phyloP scores from a whole-genome alignment of 352 stramenopile species.

The Globisporangium spinosum region DNA sequence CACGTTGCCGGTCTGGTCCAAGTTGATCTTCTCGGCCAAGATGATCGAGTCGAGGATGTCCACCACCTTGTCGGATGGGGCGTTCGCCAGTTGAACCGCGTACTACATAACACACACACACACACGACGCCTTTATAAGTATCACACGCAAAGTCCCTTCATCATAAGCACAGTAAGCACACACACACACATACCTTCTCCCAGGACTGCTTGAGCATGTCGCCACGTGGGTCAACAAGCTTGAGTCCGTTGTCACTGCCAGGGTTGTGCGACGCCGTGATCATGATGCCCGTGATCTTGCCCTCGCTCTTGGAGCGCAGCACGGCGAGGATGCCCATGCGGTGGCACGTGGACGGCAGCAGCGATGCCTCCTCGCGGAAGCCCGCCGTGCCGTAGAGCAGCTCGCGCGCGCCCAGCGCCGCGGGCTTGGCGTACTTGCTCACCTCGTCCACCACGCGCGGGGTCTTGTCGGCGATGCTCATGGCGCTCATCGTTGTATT shows the following conservation, averaged over 20 bases:
- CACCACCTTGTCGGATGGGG: constrained; percentile 74
- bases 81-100: constrained; percentile 80
- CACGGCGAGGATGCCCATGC: constrained; percentile 89
- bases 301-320: constrained; percentile 73
- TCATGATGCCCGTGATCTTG: constrained; percentile 91
- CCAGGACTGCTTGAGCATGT: constrained; percentile 91
- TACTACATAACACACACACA: constrained; percentile 35
- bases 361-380: constrained; percentile 92
- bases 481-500: constrained; percentile 29
- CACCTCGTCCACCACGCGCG: constrained; percentile 74
- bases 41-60: constrained; percentile 77
- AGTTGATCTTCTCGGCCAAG: constrained; percentile 69
- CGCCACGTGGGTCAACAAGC: constrained; percentile 90
- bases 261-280: constrained; percentile 93
- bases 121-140: not conserved
- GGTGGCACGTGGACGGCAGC: constrained; percentile 89
- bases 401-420: constrained; percentile 34
- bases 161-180: too few species aligned
- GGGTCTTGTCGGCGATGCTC: constrained; percentile 75
- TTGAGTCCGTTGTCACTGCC: constrained; percentile 93
- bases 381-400: constrained; percentile 93
- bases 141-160: not conserved
- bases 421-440: constrained; percentile 63
- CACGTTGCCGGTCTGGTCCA: constrained; percentile 80
- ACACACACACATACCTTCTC: constrained; percentile 47